A percentile compares a stretch with the other conserved stretches of the same genome.
Evolutionary conservation across 2,329 filamentous ascomycete genomes (phyloP).

Genomic region (Colletotrichum lini): DNA sequence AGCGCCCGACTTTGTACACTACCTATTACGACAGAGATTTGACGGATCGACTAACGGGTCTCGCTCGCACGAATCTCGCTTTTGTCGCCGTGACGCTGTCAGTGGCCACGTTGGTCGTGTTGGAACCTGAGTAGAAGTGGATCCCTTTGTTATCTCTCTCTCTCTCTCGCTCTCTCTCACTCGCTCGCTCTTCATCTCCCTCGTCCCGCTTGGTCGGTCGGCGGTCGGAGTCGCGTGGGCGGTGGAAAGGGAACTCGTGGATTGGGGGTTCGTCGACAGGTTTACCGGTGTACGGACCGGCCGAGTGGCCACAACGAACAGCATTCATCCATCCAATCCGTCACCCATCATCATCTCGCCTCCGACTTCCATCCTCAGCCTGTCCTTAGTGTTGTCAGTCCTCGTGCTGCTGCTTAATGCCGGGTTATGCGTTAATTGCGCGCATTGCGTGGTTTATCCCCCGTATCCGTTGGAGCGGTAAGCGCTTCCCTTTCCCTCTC

Average conservation of each 20-base stretch:
- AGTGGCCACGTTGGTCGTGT: conserved; percentile 18
- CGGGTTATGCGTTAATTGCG: conserved; percentile 22
- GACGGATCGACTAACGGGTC: conserved; percentile 25
- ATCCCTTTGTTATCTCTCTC: neutral
- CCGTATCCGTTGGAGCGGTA: neutral
- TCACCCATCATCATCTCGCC: conserved; percentile 36
- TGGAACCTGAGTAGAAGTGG: conserved; percentile 13
- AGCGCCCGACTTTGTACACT: conserved; percentile 10
- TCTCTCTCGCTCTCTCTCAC: neutral
- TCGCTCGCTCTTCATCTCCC: neutral
- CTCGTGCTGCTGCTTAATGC: conserved; percentile 10
- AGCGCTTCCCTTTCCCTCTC: neutral
- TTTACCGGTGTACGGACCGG: conserved; percentile 16
- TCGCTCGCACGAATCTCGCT: conserved; percentile 21
- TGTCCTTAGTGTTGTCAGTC: neutral
- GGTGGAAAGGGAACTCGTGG: neutral
- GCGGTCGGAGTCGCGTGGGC: neutral
- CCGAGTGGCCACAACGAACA: conserved; percentile 18
- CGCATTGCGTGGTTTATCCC: conserved; percentile 2
- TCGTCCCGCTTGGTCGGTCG: conserved; percentile 7
- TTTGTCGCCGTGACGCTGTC: neutral
- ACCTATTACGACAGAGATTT: conserved; percentile 18
- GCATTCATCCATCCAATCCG: conserved; percentile 20
- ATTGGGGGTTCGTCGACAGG: conserved; percentile 11
- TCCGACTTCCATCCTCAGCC: conserved; percentile 30